Evolutionary conservation across 768 basidiomycete species (phyloP).

Genomic region (Ramaria sp.): DNA sequence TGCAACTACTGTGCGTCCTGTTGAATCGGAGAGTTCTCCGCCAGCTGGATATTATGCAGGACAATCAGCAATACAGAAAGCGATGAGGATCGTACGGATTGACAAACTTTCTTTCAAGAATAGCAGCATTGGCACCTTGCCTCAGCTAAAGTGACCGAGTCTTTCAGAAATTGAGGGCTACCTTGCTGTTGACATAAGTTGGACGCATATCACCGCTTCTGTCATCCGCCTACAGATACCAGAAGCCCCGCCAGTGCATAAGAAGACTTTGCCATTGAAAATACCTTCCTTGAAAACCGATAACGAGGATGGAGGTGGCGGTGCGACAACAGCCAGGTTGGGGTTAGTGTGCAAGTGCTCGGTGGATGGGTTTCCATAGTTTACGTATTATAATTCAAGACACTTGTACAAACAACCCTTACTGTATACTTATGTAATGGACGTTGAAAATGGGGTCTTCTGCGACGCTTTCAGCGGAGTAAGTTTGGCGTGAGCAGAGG

Average conservation of each 20-base stretch:
- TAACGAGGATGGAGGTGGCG: conserved; percentile 27
- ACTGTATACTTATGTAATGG: too few relatives aligned
- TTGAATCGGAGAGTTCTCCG: conserved; percentile 54
- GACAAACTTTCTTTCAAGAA: conserved; percentile 79
- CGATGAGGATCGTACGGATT: conserved; percentile 2
- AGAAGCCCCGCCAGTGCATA: conserved; percentile 86
- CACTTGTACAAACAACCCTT: too few relatives aligned
- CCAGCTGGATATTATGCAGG: conserved; percentile 58
- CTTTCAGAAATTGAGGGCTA: background rate
- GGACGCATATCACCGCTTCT: conserved; percentile 56
- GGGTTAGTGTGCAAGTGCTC: too few relatives aligned
- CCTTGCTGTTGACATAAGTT: background rate
- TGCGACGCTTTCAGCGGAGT: too few relatives aligned
- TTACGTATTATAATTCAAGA: too few relatives aligned
- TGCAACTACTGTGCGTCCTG: conserved; percentile 63
- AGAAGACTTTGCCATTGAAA: conserved; percentile 84
- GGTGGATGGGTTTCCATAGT: too few relatives aligned
- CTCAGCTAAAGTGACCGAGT: conserved; percentile 43
- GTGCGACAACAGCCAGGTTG: background rate
- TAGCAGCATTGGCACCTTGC: conserved; percentile 72
- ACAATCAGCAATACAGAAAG: conserved; percentile 1
- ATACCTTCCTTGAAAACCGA: conserved; percentile 67
- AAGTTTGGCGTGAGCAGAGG: too few relatives aligned
- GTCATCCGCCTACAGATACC: conserved; percentile 91
- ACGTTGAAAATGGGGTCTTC: too few relatives aligned